Evolutionary conservation across 1,284 basidiomycete genomes (phyloP).

Genomic region (Heterobasidion occidentale): DNA sequence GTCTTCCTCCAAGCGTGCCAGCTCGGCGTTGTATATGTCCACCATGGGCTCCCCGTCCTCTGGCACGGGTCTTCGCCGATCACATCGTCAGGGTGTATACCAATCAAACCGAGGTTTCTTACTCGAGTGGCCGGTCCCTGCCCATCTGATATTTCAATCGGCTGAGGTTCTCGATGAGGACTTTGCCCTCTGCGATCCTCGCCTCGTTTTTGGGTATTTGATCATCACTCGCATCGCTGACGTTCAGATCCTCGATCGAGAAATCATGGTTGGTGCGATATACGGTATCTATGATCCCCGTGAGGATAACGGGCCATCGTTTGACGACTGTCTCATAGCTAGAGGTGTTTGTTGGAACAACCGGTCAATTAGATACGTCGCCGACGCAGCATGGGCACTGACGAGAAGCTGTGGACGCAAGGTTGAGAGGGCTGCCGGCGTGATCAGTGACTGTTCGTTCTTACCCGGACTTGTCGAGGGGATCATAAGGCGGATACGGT

Average conservation of each 20-base stretch:
- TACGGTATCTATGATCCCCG: slow-evolving; percentile 69
- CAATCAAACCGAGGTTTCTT: slow-evolving; percentile 21
- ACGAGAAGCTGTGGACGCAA: neutral
- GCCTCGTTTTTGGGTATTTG: slow-evolving; percentile 14
- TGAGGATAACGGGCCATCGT: slow-evolving; percentile 90
- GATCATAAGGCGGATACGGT: slow-evolving; percentile 58
- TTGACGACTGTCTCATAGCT: slow-evolving; percentile 53
- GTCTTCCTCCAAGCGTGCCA: slow-evolving; percentile 40
- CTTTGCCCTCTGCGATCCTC: slow-evolving; percentile 66
- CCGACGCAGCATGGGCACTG: neutral
- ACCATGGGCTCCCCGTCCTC: slow-evolving; percentile 67
- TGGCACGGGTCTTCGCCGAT: slow-evolving; percentile 46
- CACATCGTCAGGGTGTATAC: neutral
- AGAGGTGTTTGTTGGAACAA: neutral
- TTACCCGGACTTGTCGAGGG: slow-evolving; percentile 53
- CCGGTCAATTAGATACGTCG: neutral
- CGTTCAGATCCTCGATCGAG: slow-evolving; percentile 18
- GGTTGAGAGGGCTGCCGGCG: neutral
- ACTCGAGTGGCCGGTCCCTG: slow-evolving; percentile 71
- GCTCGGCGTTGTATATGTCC: slow-evolving; percentile 68
- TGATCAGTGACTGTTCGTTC: slow-evolving; percentile 10
- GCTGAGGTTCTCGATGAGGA: slow-evolving; percentile 73
- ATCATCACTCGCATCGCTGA: slow-evolving; percentile 5
- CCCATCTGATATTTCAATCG: slow-evolving; percentile 89
- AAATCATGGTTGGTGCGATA: slow-evolving; percentile 50